phyloP scores from a whole-genome alignment of 176 grass and related monocot genomes.

The Themeda triandra region DNA sequence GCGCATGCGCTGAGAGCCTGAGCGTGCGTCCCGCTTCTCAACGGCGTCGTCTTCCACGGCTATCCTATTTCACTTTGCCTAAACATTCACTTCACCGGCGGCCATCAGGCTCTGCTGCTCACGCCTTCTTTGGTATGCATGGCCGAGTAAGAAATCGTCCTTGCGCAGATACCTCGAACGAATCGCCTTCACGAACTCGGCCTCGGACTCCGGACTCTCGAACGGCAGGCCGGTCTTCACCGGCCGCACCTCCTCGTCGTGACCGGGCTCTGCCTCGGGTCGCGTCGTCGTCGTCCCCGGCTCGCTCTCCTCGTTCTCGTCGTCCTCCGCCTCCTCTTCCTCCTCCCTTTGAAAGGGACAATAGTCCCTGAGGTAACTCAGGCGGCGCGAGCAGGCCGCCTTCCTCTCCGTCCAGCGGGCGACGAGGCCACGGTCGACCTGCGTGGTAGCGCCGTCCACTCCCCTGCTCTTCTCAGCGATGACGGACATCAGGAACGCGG shows the following conservation, averaged over 20 bases:
- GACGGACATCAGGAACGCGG: background rate
- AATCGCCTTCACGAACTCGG: slow-evolving; percentile 8
- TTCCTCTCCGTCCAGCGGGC: background rate
- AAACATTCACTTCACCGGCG: background rate
- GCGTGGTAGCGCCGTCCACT: background rate
- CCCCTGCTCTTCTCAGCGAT: background rate
- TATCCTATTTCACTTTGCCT: background rate
- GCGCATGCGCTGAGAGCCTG: background rate
- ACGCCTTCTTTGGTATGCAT: background rate
- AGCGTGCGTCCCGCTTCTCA: too few species aligned
- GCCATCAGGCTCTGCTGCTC: background rate
- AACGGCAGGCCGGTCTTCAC: background rate
- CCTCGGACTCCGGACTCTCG: background rate
- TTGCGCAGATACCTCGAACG: background rate
- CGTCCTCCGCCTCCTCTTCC: background rate
- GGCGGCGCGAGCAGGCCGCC: background rate
- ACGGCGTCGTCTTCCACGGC: background rate
- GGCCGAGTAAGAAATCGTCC: background rate
- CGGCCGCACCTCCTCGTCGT: background rate
- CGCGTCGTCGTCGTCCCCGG: background rate
- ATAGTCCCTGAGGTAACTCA: background rate
- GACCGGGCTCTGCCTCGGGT: background rate
- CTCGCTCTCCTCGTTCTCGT: background rate
- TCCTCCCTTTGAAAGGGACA: slow-evolving; percentile 9
- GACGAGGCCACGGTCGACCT: background rate